Base-by-base conservation (phyloP, 2,329 filamentous ascomycete species). In the Fusarium nygamai region DNA sequence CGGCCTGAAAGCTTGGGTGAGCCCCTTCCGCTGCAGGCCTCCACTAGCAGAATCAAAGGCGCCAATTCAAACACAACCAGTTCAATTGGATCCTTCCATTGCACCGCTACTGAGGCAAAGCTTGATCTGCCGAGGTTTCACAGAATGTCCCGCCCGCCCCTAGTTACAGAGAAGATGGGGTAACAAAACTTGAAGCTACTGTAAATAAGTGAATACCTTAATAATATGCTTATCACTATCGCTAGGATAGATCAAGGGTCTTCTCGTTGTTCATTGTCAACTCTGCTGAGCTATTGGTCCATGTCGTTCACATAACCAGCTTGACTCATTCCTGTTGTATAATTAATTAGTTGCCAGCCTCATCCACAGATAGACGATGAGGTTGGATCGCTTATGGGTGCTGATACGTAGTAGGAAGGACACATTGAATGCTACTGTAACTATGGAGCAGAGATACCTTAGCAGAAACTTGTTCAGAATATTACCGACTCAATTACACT, bases 151-250 rank as follows among this genome's bases (percentile, higher is more conserved):
- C 43, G 19, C 14, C 43, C 27, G 33, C 14, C 50, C 51, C 51
- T 27, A 16, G 41, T 39, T 63, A 44, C 53, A 58, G 61, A 46
- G 27, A 60, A 60, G 61, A 63, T 47, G 53, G 61, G 41, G 53
- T 46, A 47, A 27, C 44, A 61, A 31, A 64, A 24, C 31, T 41
- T 39, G 51, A 56, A 43, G 51, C 36, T 56, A 43, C 36, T n/a
- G 51, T 43, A 41, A 56, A 56, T 43, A 29, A 41, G 51, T 56
- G 20, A 29, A 67, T 61, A 53, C 65, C 44, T 67, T 61, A 67
- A 67, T 47, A 36, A 43, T 67, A 67, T 67, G 65, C 65, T 67
- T 67, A 67, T 53, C 47, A 61, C 39, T 67, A 66, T 66, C 44
- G 24, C 31, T 22, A 29, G 57, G 48, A 19, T 29, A 57, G 22